Evolutionary conservation across 169 alveolate species (phyloP), one percentile per base, ranked within the genome.

Genomic region (Cryptosporidium muris): DNA sequence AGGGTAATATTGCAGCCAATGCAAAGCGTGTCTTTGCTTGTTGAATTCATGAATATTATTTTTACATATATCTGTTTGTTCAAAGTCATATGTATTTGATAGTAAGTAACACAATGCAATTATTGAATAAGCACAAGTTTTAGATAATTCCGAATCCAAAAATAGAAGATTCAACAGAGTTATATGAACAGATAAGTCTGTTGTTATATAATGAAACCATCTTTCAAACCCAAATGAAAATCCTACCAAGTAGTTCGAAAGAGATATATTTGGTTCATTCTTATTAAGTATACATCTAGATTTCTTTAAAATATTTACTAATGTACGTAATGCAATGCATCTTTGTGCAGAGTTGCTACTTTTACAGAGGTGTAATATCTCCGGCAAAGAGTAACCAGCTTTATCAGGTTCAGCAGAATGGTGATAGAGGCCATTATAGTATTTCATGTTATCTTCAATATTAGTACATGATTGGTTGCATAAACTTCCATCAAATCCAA

Each of bases 301-400:
- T 54, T 48, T 54, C 40, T 58, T 5, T 40, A 74, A 74, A 43
- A 74, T 74, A 9, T 74, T 74, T 38, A 66, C 91, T 8, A 88
- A 66, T 7, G 91, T 88, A 9, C 82, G 82, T 9, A 88, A 37
- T n/a, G 91, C 66, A 51, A 88, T 42, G 11, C 81, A 66, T 42
- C 81, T 65, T 56, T 88, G 91, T 7, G 91, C 58, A 42, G 51
- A 47, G 25, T 48, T 64, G 11, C 88, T 64, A 48, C 89, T 80
- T 64, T 62, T 81, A 9, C 89, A 63, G 51, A 88, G 54, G 25
- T 88, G 91, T 63, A 88, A 42, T 47, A 88, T 63, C 62, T 88
- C 91, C 6, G 81, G 81, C 47, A 88, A 64, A 2, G 91, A 80
- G 64, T 88, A 88, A 6, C 91, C 91, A 36, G 67, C 90, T 48